Evolutionary conservation across 2,329 filamentous ascomycete genomes (phyloP), one percentile per base, ranked within the genome.

Genomic region (Coniosporium tulheliwenetii): DNA sequence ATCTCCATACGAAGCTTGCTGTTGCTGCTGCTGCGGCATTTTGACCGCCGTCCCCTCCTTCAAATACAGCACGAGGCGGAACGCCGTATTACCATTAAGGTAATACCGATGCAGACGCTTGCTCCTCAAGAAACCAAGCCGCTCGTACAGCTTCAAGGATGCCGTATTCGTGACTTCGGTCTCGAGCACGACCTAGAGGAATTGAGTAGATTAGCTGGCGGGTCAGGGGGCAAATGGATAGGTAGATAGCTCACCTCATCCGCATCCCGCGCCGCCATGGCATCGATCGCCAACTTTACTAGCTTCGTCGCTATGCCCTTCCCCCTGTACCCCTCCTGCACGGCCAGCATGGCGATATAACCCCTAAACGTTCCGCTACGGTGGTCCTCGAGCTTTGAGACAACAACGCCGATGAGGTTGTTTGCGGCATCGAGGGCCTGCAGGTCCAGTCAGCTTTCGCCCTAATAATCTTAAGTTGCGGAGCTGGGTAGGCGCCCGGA

Each of bases 341-440:
- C 87, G n/a, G 91, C 91, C 35, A 98, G 72, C 91, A 98, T 98
- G 54, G 91, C 91, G 50, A 98, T 96, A 63, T 98, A 98, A 43
- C 91, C 91, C 46, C 91, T 77, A 47, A 86, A 70, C 1, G 86
- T 87, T 47, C 89, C 86, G 5, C 81, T 83, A 15, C 84, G 75
- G 63, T 98, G 91, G 16, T 77, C 74, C 59, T 98, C 91, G 44
- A 98, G 76, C 60, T 98, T 98, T 62, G 82, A 94, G 44, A 98
- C 79, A 36, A 98, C 81, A 37, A 96, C 87, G 43, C 91, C 91
- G 44, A 94, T 75, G 42, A 98, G 74, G 40, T 77, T 72, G 39
- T 65, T 50, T 7, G 50, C n/a, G 45, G 81, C 69, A 36, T 71
- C 66, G 46, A 73, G 62, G 32, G 69, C 64, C 60, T 65, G 77